Evolutionary conservation across 129 eudicot species (phyloP).

Genomic region (Arctium lappa): DNA sequence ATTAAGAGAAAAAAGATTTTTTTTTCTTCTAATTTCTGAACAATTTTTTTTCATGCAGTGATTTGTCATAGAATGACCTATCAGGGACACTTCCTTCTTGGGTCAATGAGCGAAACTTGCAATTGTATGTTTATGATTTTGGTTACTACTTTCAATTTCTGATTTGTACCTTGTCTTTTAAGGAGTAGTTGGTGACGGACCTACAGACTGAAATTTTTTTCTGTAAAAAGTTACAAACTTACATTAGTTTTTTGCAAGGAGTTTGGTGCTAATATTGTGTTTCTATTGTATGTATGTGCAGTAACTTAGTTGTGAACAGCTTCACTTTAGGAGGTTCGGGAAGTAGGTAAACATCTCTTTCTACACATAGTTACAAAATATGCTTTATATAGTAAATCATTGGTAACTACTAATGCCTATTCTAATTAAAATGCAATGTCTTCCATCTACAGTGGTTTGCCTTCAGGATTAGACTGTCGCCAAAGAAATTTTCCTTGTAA

Average conservation of each 20-base stretch:
- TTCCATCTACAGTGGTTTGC: conserved; percentile 34
- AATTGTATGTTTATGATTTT: conserved; percentile 49
- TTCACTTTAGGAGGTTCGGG: conserved; percentile 43
- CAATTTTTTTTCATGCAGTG: conserved; percentile 47
- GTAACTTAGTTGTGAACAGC: conserved; percentile 82
- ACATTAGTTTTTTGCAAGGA: neutral
- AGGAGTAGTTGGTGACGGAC: neutral
- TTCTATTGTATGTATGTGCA: conserved; percentile 26
- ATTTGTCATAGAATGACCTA: conserved; percentile 73
- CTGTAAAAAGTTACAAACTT: neutral
- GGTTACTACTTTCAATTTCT: neutral
- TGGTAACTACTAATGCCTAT: neutral
- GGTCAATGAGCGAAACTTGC: conserved; percentile 44
- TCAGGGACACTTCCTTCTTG: conserved; percentile 87
- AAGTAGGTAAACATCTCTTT: conserved; percentile 37
- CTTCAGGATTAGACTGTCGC: conserved; percentile 64
- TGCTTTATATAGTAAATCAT: neutral
- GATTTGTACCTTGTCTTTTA: neutral
- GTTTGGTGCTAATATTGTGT: conserved; percentile 4
- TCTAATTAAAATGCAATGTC: neutral
- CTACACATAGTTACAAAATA: neutral
- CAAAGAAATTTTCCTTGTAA: conserved; percentile 72
- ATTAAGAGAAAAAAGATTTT: neutral
- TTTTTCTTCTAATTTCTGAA: neutral
- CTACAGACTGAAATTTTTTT: neutral